Evolutionary conservation across 176 grass and related monocot genomes (phyloP), one percentile per base, ranked within the genome.

Genomic region (Musa schizocarpa): DNA sequence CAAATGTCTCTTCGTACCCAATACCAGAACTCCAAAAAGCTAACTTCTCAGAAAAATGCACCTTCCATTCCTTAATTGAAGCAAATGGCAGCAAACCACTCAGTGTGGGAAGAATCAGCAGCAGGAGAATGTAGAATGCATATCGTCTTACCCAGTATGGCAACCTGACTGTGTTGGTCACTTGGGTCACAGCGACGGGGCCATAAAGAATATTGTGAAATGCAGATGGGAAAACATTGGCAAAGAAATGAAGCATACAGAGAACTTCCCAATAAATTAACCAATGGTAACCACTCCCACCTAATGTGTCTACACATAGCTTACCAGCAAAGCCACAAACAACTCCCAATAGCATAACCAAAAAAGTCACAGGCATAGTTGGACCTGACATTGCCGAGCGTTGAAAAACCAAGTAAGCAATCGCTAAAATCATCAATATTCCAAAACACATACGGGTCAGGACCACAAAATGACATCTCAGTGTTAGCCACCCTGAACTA

Each of bases 331-430:
- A 87, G 65, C 95, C 95, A 3, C 90, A 94, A 51, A 94, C 17
- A 80, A 86, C 69, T 82, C 84, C 90, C 77, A 99, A 75, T 14
- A 99, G 74, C 64, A 88, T 82, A 66, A 87, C 73, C 29, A 90
- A 89, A 67, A 94, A 99, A 76, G 90, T 94, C 73, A 94, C 52
- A n/a, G 95, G 95, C 95, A 94, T 99, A 77, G 58, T 86, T 78
- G 84, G 77, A 75, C 84, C 88, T 10, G 88, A 29, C 1, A 68
- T 53, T 57, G 80, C 62, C 57, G 95, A 89, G 11, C 89, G 88
- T 80, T 94, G 86, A 54, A 87, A 83, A 11, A 79, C 80, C 80
- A 94, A 84, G 80, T 85, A 94, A 78, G 83, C 86, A 80, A 99
- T 83, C 49, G 69, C 65, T n/a, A 94, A 2, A 74, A 99, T 94